Percentiles rank a stretch among this genome's conserved stretches.
Conservation (phyloP, 2,329 filamentous ascomycete genomes). For the Penicillium sp. region DNA sequence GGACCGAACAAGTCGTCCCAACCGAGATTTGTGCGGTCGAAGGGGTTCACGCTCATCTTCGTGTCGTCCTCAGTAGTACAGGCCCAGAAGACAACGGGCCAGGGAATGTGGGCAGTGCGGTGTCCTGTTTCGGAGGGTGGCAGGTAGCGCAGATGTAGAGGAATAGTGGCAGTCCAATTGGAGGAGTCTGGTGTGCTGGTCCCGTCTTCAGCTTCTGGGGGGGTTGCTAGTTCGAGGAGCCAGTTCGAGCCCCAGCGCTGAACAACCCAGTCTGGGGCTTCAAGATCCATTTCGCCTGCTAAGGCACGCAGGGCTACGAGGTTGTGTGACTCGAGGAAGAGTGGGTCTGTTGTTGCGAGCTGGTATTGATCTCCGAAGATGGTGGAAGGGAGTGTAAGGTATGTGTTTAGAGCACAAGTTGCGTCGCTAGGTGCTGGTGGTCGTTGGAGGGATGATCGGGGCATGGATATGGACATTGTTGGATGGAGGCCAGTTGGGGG, state of each 20-base stretch:
- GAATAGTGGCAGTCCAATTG: conserved; percentile 55
- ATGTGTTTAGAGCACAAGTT: conserved; percentile 72
- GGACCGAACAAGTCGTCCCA: conserved; percentile 79
- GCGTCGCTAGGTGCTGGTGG: conserved; percentile 48
- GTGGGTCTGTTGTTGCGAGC: conserved; percentile 55
- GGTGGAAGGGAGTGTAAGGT: conserved; percentile 76
- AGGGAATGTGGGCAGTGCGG: conserved; percentile 63
- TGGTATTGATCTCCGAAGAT: conserved; percentile 90
- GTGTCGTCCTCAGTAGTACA: conserved; percentile 62
- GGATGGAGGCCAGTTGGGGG: conserved; percentile 80
- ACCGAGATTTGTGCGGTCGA: conserved; percentile 79
- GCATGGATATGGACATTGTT: conserved; percentile 67
- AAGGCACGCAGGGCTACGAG: conserved; percentile 67
- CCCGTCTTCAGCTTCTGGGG: conserved; percentile 30
- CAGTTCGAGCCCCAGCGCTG: conserved; percentile 75
- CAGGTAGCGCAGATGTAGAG: conserved; percentile 83
- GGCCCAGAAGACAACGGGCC: conserved; percentile 87
- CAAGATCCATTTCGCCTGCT: conserved; percentile 78
- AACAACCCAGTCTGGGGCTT: conserved; percentile 81
- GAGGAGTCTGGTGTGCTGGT: conserved; percentile 7
- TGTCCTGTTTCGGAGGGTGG: conserved; percentile 59
- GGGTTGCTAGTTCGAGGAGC: conserved; percentile 69
- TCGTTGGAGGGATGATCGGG: conserved; percentile 50
- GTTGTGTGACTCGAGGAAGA: conserved; percentile 81
- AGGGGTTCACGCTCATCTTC: conserved; percentile 75